These are phyloP conservation scores for Rhodotorula sp. DNA, from an alignment of 1,284 basidiomycete species.

Conservation along the genomic window DNA sequence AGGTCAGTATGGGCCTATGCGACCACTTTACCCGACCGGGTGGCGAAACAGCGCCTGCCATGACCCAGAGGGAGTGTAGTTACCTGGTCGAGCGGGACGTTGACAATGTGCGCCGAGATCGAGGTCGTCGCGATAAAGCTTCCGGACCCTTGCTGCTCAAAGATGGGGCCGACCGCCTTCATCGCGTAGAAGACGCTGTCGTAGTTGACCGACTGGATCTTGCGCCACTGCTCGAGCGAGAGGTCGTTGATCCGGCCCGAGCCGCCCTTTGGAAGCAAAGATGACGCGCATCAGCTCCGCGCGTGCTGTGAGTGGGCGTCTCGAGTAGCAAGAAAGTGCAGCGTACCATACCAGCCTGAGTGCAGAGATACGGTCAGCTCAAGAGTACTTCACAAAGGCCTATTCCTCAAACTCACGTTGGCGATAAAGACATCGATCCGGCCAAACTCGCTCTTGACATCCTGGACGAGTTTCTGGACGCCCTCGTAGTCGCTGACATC, in stretches of 20 bases:
- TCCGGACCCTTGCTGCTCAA: slow-evolving; percentile 46
- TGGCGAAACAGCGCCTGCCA: slow-evolving; percentile 1
- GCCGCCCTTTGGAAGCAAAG: slow-evolving; percentile 1
- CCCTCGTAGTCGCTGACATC: slow-evolving; percentile 43
- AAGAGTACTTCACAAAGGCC: slow-evolving; percentile 41
- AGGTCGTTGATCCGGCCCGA: slow-evolving; percentile 52
- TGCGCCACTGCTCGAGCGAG: slow-evolving; percentile 53
- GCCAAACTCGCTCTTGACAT: slow-evolving; percentile 53
- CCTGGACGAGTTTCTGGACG: slow-evolving; percentile 49
- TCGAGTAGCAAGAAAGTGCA: background rate
- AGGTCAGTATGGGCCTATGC: slow-evolving; percentile 10
- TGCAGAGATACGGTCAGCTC: background rate
- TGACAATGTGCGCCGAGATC: slow-evolving; percentile 59
- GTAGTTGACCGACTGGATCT: slow-evolving; percentile 50
- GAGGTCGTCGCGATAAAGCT: slow-evolving; percentile 57
- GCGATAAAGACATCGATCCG: slow-evolving; percentile 54
- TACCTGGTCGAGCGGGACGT: slow-evolving; percentile 54
- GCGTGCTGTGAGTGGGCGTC: too few relatives aligned
- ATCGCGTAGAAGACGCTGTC: slow-evolving; percentile 55
- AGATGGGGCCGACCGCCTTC: slow-evolving; percentile 47
- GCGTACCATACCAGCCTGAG: slow-evolving; percentile 25
- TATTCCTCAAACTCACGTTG: slow-evolving; percentile 48
- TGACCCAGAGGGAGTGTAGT: slow-evolving; percentile 47
- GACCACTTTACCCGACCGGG: background rate
- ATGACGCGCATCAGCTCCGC: too few relatives aligned